A percentile compares a stretch with the other conserved stretches of the same genome.
These are phyloP conservation scores for Yarrowia sp. DNA, from an alignment of 805 yeast species.

Conservation along the genomic window DNA sequence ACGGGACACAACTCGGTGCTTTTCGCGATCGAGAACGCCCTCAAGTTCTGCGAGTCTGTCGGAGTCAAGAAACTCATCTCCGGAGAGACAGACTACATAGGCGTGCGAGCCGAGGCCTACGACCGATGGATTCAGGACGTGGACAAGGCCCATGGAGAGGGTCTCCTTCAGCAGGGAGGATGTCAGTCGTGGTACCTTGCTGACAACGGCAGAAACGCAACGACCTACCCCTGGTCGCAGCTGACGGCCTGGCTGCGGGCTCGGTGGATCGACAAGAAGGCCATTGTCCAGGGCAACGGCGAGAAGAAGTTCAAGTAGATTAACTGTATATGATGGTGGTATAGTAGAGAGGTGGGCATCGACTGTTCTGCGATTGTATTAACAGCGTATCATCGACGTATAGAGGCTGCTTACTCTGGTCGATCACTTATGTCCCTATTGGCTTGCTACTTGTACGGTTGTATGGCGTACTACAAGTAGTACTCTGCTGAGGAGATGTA, in stretches of 20 bases:
- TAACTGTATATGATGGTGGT: background rate
- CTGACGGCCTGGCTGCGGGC: slow-evolving; percentile 29
- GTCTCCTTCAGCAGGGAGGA: slow-evolving; percentile 29
- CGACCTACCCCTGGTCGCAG: slow-evolving; percentile 31
- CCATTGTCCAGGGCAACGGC: background rate
- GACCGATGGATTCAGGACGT: slow-evolving; percentile 27
- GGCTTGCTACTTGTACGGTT: too few species aligned
- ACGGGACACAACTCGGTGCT: slow-evolving; percentile 31
- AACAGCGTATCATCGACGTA: too few species aligned
- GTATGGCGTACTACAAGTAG: too few species aligned
- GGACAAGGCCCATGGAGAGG: slow-evolving; percentile 21
- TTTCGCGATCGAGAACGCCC: slow-evolving; percentile 30
- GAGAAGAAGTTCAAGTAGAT: background rate
- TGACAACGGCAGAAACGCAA: slow-evolving; percentile 27
- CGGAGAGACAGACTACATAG: slow-evolving; percentile 26
- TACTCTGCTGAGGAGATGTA: too few species aligned
- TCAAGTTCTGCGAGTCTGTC: slow-evolving; percentile 28
- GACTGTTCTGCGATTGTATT: too few species aligned
- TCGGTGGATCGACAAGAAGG: background rate
- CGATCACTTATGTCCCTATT: too few species aligned
- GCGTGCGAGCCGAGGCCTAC: slow-evolving; percentile 29
- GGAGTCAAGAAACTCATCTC: slow-evolving; percentile 26
- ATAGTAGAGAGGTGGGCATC: too few species aligned
- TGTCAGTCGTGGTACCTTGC: slow-evolving; percentile 30
- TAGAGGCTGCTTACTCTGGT: too few species aligned